A percentile compares a stretch with the other conserved stretches of the same genome.
These are phyloP conservation scores for Xylariaceae sp. DNA, from an alignment of 2,329 filamentous ascomycete genomes.

Conservation along the genomic window DNA sequence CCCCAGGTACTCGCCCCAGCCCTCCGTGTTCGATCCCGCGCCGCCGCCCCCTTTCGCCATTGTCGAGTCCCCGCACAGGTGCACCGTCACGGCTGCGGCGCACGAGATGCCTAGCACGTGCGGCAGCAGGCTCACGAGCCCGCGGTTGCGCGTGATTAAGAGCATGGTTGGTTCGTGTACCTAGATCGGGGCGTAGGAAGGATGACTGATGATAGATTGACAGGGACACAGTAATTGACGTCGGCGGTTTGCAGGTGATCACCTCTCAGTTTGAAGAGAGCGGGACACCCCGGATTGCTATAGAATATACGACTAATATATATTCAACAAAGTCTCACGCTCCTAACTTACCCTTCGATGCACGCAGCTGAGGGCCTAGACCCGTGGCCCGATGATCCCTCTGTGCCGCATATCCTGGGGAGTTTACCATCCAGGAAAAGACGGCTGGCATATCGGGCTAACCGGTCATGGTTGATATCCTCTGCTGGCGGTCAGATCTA, in stretches of 20 bases:
- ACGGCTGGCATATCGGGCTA: background rate
- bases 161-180: background rate
- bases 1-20: constrained; percentile 65
- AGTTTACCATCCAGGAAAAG: background rate
- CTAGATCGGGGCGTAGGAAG: background rate
- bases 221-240: background rate
- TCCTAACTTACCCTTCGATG: background rate
- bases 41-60: constrained; percentile 56
- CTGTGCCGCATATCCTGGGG: background rate
- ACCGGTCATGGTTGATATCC: background rate
- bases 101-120: constrained; percentile 11
- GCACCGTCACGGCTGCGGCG: constrained; percentile 45
- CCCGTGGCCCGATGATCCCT: background rate
- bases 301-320: background rate
- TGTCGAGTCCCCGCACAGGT: constrained; percentile 64
- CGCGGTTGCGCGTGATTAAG: constrained; percentile 6
- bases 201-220: background rate
- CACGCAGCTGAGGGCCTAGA: background rate
- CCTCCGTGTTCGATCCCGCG: constrained; percentile 48
- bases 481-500: background rate
- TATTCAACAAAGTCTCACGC: background rate
- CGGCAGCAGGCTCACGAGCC: constrained; percentile 10
- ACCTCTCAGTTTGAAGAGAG: background rate
- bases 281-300: background rate
- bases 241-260: no score